Conservation (phyloP, 495 filamentous ascomycete species). For the Xylaria intraflava region DNA sequence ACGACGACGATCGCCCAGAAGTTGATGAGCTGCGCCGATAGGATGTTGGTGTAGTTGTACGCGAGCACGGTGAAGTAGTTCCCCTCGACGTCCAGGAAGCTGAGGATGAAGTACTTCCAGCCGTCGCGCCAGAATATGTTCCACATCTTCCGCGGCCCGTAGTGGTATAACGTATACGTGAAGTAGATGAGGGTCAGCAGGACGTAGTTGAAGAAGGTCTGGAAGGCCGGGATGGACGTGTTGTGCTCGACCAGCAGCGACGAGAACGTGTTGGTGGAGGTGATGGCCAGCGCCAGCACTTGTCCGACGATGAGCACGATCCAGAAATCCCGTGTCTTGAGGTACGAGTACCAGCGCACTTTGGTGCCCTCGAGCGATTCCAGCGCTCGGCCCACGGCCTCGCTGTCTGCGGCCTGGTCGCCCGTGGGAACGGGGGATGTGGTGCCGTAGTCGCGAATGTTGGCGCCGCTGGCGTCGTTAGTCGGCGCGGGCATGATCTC, state of each 20-base stretch:
- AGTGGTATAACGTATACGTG: slow-evolving; percentile 70
- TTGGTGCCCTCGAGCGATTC: slow-evolving; percentile 43
- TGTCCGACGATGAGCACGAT: slow-evolving; percentile 77
- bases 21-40: slow-evolving; percentile 91
- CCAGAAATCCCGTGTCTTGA: slow-evolving; percentile 83
- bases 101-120: slow-evolving; percentile 91
- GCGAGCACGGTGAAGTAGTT: slow-evolving; percentile 97
- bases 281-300: slow-evolving; percentile 80
- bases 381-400: slow-evolving; percentile 31
- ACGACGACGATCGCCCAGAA: slow-evolving; percentile 98
- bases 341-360: slow-evolving; percentile 67
- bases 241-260: slow-evolving; percentile 58
- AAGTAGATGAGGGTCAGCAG: slow-evolving; percentile 80
- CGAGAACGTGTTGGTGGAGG: slow-evolving; percentile 81
- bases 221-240: slow-evolving; percentile 92
- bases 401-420: slow-evolving; percentile 7
- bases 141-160: slow-evolving; percentile 67
- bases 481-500: slow-evolving; percentile 16
- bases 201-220: slow-evolving; percentile 90
- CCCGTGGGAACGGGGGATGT: neutral
- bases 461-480: slow-evolving; percentile 5
- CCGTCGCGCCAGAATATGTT: slow-evolving; percentile 59
- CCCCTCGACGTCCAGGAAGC: slow-evolving; percentile 89
- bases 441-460: slow-evolving; percentile 1
- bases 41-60: slow-evolving; percentile 85